phyloP scores from a whole-genome alignment of 306 rosid genomes.

The Medicago lupulina region DNA sequence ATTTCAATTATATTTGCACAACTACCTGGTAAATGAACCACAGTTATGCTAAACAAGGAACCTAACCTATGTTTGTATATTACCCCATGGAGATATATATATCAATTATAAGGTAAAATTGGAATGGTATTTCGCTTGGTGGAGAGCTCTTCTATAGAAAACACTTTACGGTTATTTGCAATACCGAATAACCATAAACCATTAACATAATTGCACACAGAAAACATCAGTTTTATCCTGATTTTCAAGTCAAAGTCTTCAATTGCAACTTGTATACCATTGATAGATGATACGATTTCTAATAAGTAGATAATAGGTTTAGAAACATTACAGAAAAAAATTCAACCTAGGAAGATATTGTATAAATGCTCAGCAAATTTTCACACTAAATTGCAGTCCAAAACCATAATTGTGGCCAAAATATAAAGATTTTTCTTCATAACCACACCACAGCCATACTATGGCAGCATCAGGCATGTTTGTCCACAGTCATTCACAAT shows the following conservation, averaged over 20 bases:
- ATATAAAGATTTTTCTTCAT: background rate
- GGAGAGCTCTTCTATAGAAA: background rate
- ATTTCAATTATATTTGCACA: conserved; percentile 21
- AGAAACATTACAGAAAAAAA: background rate
- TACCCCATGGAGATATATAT: background rate
- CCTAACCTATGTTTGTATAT: background rate
- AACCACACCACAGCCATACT: background rate
- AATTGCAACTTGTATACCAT: background rate
- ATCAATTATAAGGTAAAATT: background rate
- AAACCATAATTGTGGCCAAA: background rate
- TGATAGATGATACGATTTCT: background rate
- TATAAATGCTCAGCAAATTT: background rate
- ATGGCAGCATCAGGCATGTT: background rate
- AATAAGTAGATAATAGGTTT: background rate
- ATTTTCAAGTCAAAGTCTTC: background rate
- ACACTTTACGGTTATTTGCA: background rate
- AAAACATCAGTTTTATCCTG: background rate
- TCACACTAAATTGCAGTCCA: background rate
- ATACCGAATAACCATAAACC: background rate
- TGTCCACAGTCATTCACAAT: background rate
- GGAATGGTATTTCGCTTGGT: background rate
- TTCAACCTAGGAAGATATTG: background rate
- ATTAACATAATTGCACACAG: background rate
- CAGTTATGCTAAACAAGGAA: background rate
- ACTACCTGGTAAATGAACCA: background rate